Base-by-base conservation (phyloP, 129 eudicot species). In the Saposhnikovia divaricata region DNA sequence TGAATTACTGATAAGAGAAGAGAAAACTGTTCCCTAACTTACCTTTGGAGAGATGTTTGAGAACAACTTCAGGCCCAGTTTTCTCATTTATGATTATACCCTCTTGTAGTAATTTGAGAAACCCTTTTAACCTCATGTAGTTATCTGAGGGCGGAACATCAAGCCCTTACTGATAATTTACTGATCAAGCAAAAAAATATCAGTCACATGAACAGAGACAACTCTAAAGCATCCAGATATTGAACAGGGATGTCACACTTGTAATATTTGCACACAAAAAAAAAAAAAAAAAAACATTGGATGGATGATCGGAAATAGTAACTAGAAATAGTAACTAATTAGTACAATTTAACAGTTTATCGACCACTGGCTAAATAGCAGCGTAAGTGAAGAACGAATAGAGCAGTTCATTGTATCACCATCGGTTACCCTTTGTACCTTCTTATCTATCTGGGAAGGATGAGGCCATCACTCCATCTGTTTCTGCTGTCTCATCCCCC, bases 391-490 rank as follows among this genome's bases (percentile, higher is more conserved):
- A 12, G 77, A 44, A 74, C 48, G 15, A 3, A 14, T 10, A 44
- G 19, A 42, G 34, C 16, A 40, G 27, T 9, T 72, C 76, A 16
- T 5, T 42, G 43, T 4, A 9, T 72, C 16, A 38, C 55, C 77
- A 74, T 73, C 53, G 11, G 14, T 73, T 21, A n/a, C 53, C 77
- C 55, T 73, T 43, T 46, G 8, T n/a, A 74, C 55, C 77, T 73
- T 40, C 38, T 21, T 74, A 44, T 74, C 39, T 23, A n/a, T 25
- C 55, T 12, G 77, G 55, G 28, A 74, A 25, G 28, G 34, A 42
- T 19, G n/a, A 51, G 59, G 25, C 77, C 18, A n/a, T 57, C 0
- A 74, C 48, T 42, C 66, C 66, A 8, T 59, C 66, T 23, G 19
- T 43, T 0, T 21, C 25, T 43, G 38, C 37, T 10, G 55, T 61